These are phyloP conservation scores for Mycena venus DNA, from an alignment of 768 basidiomycete genomes.

Conservation along the genomic window DNA sequence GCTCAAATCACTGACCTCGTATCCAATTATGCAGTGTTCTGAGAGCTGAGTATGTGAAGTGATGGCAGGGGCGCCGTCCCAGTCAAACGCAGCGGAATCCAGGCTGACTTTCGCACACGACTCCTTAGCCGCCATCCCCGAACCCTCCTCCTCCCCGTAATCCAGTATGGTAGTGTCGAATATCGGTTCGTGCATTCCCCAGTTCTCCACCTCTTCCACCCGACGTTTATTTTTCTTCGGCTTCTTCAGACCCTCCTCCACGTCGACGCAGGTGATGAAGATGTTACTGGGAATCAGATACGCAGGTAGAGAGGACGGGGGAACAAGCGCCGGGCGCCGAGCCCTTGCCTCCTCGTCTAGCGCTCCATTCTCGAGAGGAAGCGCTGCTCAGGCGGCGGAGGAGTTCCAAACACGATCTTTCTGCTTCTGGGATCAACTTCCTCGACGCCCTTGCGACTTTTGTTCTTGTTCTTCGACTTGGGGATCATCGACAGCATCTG, in stretches of 20 bases:
- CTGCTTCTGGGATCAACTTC: constrained; percentile 17
- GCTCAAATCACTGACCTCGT: neutral
- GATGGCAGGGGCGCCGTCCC: constrained; percentile 19
- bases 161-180: constrained; percentile 8
- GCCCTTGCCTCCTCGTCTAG: neutral
- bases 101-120: neutral
- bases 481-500: constrained; percentile 36
- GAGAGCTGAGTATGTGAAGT: constrained; percentile 24
- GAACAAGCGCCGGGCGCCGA: constrained; percentile 17
- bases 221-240: constrained; percentile 20
- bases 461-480: constrained; percentile 36
- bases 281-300: constrained; percentile 28
- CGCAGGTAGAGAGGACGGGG: constrained; percentile 21
- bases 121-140: neutral
- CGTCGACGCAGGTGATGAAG: constrained; percentile 33
- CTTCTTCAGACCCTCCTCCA: constrained; percentile 31
- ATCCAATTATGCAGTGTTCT: constrained; percentile 23
- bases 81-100: constrained; percentile 12
- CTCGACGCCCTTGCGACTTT: constrained; percentile 21
- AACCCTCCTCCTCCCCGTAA: neutral
- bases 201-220: neutral
- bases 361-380: neutral
- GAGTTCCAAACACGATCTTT: constrained; percentile 31
- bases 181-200: neutral
- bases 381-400: neutral